Base-by-base conservation (phyloP, 495 filamentous ascomycete species). In the Xylaria scruposa region DNA sequence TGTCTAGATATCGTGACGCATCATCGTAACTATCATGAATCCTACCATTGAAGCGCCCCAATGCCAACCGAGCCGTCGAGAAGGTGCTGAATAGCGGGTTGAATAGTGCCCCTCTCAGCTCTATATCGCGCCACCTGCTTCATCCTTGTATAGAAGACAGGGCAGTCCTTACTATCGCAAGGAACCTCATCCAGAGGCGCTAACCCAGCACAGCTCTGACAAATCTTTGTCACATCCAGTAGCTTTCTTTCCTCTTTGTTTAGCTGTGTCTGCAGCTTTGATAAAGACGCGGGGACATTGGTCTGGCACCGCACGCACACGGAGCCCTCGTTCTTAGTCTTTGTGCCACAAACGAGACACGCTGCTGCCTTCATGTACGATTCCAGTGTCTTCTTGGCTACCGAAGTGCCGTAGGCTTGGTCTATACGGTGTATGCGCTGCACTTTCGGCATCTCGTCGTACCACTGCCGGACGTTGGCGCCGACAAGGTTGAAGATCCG, bases 401-500 rank as follows among this genome's bases (percentile, higher is more conserved):
- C 73, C 73, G 75, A 77, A 74, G 81, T 78, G 63, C 54, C 73
- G 51, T 53, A 70, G 38, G 77, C 44, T 63, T 78, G 79, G 74
- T 90, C 88, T 42, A 91, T 77, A 56, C 85, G 85, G 36, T 89
- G 87, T 47, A 95, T 88, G 4, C 91, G 88, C 75, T 93, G 93
- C 44, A 93, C 86, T 79, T 97, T 97, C 29, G 96, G 96, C 94
- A 97, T 97, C 80, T 97, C 94, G 67, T 97, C 94, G 72, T 94
- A 98, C 96, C 96, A 99, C 68, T 88, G 85, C 19, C 92, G 85
- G 15, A 98, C 92, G 80, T 97, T 97, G 24, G 94, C 96, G 40
- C 96, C 96, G 33, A 98, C 94, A 15, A 99, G 90, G 78, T 97
- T 97, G 86, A 99, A 98, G 66, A 99, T 98, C 17, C 96, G 89